phyloP scores from a whole-genome alignment of 441 rosid genomes.

The Omphalea diandra region DNA sequence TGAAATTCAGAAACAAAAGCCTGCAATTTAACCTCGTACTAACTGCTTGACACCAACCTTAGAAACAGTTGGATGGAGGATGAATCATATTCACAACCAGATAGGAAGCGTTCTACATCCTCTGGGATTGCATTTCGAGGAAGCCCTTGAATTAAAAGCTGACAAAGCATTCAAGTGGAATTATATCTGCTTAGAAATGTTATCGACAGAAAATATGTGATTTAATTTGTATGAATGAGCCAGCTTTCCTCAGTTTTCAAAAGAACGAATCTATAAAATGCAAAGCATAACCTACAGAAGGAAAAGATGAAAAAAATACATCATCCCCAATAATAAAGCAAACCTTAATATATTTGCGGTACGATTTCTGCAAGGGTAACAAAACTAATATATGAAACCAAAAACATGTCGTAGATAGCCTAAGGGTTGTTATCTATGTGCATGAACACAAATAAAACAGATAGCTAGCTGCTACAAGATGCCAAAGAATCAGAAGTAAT shows the following conservation, averaged over 20 bases:
- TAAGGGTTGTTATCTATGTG: neutral
- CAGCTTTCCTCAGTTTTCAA: neutral
- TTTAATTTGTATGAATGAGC: constrained; percentile 5
- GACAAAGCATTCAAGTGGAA: constrained; percentile 1
- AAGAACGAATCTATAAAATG: neutral
- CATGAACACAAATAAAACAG: neutral
- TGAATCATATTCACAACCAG: constrained; percentile 60
- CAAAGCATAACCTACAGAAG: neutral
- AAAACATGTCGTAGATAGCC: neutral
- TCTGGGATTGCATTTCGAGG: constrained; percentile 49
- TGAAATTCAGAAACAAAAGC: neutral
- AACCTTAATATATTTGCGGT: neutral
- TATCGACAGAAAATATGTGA: neutral
- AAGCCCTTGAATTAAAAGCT: constrained; percentile 68
- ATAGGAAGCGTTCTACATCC: constrained; percentile 73
- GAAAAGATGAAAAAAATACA: neutral
- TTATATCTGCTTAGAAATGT: constrained; percentile 9
- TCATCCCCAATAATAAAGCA: neutral
- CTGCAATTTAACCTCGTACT: constrained; percentile 10
- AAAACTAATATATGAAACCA: neutral
- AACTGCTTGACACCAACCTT: constrained; percentile 38
- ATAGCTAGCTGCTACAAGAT: neutral
- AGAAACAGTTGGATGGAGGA: constrained; percentile 41
- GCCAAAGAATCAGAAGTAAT: neutral
- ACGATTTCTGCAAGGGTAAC: neutral